Evolutionary conservation across 257 asterid genomes (phyloP), one percentile per base, ranked within the genome.

Genomic region (Nicotiana benthamiana): DNA sequence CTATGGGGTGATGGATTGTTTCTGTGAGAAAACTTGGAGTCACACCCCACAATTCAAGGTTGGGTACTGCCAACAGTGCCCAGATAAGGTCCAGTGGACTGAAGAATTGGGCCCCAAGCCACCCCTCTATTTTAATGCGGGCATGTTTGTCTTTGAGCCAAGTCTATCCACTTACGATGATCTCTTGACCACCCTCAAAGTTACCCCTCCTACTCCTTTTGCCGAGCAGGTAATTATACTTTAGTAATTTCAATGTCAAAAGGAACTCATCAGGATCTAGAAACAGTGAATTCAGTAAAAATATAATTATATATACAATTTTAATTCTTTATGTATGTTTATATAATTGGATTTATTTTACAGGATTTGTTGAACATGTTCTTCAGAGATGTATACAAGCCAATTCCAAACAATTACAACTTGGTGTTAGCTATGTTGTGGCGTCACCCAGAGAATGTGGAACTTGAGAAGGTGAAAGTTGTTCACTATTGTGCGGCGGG

Each of bases 1-100:
- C 27, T 79, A 79, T 56, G 82, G 77, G 2, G 82, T 79, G 32
- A 79, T 79, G 82, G 82, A 79, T 28, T 79, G 82, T 36, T 79
- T 79, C 24, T 79, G 82, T 54, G 82, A 79, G 36, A 79, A 79
- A 36, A 79, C 82, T 3, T 79, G 82, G 82, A 79, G 54, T 64
- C 64, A 62, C 65, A 64, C 77, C 2, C 82, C 76, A 10, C 82
- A 79, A 18, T 79, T 46, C 2, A 63, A 64, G 12, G 48, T 79
- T 36, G 82, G 82, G 0, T 79, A 79, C 77, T 79, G 82, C 75
- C 82, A 79, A 48, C 82, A 79, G 76, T 48, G 77, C 28, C 82
- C 82, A 22, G 82, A 79, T 9, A 64, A 79, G 54, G 64, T 64
- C 53, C 64, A 28, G 65, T 79, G 82, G 82, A 28, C 82, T 53